phyloP scores from a whole-genome alignment of 805 yeast genomes.

The Martiniozyma abietophila region DNA sequence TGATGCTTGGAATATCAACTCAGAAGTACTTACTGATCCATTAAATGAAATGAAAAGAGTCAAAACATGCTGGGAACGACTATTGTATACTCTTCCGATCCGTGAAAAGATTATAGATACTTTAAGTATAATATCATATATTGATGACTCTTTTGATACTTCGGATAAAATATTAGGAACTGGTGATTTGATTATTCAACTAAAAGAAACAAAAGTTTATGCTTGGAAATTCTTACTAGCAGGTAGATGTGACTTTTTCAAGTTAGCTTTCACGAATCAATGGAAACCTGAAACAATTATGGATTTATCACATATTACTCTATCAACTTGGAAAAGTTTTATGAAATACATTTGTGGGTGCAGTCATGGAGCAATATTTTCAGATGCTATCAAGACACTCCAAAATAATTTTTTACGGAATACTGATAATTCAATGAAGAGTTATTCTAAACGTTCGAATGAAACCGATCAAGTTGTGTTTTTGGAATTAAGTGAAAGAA shows the following conservation, averaged over 20 bases:
- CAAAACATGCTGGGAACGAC: conserved; percentile 10
- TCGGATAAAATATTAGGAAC: conserved; percentile 1
- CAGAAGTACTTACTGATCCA: neutral
- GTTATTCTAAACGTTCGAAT: neutral
- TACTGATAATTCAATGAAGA: neutral
- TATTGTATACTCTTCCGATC: conserved; percentile 8
- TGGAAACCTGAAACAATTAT: conserved; percentile 33
- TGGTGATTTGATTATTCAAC: conserved; percentile 35
- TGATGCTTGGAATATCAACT: conserved; percentile 35
- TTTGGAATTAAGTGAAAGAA: neutral
- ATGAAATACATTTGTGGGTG: conserved; percentile 51
- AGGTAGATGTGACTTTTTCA: conserved; percentile 55
- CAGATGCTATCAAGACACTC: conserved; percentile 16
- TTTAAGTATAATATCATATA: no score
- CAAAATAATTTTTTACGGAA: neutral
- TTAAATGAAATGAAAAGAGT: conserved; percentile 1
- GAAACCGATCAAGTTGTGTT: neutral
- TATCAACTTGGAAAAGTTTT: conserved; percentile 37
- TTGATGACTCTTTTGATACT: neutral
- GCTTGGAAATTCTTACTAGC: conserved; percentile 47
- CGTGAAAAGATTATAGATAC: no score
- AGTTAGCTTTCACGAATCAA: conserved; percentile 40
- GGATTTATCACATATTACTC: conserved; percentile 33
- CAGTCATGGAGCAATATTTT: conserved; percentile 32
- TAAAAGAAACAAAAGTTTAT: conserved; percentile 37